These are phyloP conservation scores for Lepidium aucheri DNA, from an alignment of 345 rosid genomes.

Conservation along the genomic window DNA sequence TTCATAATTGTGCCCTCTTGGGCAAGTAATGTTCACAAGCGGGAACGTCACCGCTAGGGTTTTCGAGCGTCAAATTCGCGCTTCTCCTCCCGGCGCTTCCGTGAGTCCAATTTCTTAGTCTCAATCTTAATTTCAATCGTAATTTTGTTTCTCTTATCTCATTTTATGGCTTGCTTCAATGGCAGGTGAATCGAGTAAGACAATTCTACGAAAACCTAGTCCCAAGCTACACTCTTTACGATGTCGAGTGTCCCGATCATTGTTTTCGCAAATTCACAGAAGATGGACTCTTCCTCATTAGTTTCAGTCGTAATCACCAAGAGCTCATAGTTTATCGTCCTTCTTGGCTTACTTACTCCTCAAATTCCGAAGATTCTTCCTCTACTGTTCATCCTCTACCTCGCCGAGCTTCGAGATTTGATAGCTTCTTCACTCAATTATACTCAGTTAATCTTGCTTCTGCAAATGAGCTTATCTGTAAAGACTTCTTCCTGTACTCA, in stretches of 20 bases:
- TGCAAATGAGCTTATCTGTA: slow-evolving; percentile 70
- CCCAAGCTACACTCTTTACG: slow-evolving; percentile 75
- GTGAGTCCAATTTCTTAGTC: slow-evolving; percentile 26
- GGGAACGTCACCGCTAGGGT: slow-evolving; percentile 69
- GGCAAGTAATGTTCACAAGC: slow-evolving; percentile 44
- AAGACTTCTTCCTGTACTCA: slow-evolving; percentile 82
- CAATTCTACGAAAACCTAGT: slow-evolving; percentile 87
- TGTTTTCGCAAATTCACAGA: slow-evolving; percentile 91
- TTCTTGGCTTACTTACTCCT: slow-evolving; percentile 68
- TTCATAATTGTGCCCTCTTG: background rate
- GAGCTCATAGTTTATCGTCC: slow-evolving; percentile 91
- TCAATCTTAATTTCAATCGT: background rate
- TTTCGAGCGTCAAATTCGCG: slow-evolving; percentile 73
- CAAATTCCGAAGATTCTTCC: slow-evolving; percentile 19
- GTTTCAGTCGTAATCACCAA: slow-evolving; percentile 76
- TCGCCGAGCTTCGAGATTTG: slow-evolving; percentile 57
- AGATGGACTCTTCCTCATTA: slow-evolving; percentile 87
- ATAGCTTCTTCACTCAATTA: slow-evolving; percentile 77
- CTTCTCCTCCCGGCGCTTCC: slow-evolving; percentile 64
- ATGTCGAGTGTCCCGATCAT: slow-evolving; percentile 82
- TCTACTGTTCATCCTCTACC: slow-evolving; percentile 42
- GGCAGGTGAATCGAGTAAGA: slow-evolving; percentile 75
- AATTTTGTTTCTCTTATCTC: background rate
- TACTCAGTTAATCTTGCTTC: slow-evolving; percentile 73
- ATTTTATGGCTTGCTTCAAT: background rate